These are phyloP conservation scores for Apophysomyces ossiformis DNA, from an alignment of 371 early-diverging fungal genomes.

Conservation along the genomic window DNA sequence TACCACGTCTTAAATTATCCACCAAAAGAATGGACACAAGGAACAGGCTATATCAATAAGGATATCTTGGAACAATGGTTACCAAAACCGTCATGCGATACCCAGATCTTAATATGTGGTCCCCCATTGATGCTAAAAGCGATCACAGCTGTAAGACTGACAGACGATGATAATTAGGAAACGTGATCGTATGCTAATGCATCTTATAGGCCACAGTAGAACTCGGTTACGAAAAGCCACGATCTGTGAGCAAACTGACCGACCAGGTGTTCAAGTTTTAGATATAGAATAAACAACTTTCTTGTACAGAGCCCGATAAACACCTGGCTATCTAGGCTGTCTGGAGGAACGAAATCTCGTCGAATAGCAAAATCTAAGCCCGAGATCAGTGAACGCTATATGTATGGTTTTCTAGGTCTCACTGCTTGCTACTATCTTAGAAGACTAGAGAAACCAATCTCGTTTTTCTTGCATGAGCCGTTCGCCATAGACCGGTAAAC, in stretches of 20 bases:
- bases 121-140: conserved; percentile 86
- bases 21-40: conserved; percentile 76
- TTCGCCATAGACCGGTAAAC: too few species aligned
- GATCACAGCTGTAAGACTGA: conserved; percentile 50
- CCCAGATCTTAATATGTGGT: conserved; percentile 86
- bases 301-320: background rate
- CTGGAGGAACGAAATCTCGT: too few species aligned
- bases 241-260: conserved; percentile 72
- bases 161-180: background rate
- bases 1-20: conserved; percentile 77
- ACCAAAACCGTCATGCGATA: conserved; percentile 68
- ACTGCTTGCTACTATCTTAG: too few species aligned
- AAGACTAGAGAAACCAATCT: too few species aligned
- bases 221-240: conserved; percentile 66
- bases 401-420: too few species aligned
- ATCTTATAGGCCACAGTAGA: conserved; percentile 40
- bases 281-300: conserved; percentile 2
- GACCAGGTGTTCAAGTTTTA: conserved; percentile 87
- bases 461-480: too few species aligned
- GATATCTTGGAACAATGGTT: conserved; percentile 68
- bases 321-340: too few species aligned
- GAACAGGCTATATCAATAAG: conserved; percentile 76
- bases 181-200: too few species aligned
- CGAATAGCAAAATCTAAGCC: too few species aligned
- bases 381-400: too few species aligned